Percentiles rank a stretch among this genome's conserved stretches.
Conservation (phyloP, 768 basidiomycete genomes). For the Agrocybe praecox region DNA sequence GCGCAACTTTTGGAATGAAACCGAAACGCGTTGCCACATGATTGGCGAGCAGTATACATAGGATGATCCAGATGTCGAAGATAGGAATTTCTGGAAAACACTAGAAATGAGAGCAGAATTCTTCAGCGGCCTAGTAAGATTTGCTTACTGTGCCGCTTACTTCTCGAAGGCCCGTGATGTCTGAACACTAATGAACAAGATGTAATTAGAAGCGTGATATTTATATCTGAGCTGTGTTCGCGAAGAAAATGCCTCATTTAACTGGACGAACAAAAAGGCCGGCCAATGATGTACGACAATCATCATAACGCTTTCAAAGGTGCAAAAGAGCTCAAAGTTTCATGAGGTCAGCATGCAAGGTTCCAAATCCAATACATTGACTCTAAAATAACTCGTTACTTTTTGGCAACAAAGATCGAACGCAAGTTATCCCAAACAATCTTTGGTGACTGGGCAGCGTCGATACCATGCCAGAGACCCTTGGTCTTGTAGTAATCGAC, state of each 20-base stretch:
- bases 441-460: constrained; percentile 91
- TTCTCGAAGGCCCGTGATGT: not conserved
- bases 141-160: not conserved
- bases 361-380: constrained; percentile 10
- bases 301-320: no score
- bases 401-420: constrained; percentile 60
- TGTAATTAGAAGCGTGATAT: not conserved
- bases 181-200: not conserved
- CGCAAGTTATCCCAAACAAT: constrained; percentile 89
- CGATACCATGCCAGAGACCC: constrained; percentile 87
- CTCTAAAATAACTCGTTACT: constrained; percentile 31
- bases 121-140: not conserved
- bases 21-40: not conserved
- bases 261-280: no score
- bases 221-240: no score
- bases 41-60: not conserved
- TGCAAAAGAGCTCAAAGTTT: no score
- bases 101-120: not conserved
- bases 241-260: no score
- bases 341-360: not conserved
- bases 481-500: constrained; percentile 94
- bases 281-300: no score
- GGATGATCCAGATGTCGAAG: no score
- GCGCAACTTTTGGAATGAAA: not conserved
- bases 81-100: not conserved